A percentile compares a stretch with the other conserved stretches of the same genome.
These are phyloP conservation scores for Spongiforma sp. DNA, from an alignment of 1,284 basidiomycete genomes.

Conservation along the genomic window DNA sequence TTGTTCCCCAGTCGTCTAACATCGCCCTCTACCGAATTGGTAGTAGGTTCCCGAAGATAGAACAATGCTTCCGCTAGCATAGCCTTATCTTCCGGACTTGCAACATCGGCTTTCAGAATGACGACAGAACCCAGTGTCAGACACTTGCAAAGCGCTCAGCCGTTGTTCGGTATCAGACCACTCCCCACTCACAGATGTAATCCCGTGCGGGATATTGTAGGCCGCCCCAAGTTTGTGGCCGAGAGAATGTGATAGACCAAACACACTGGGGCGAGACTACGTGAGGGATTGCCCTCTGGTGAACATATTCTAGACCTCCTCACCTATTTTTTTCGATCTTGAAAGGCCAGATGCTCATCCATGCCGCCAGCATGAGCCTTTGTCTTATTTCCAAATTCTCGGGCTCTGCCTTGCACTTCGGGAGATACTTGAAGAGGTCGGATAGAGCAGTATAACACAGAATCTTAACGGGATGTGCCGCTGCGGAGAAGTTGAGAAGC, in stretches of 20 bases:
- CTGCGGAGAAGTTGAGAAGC: slow-evolving; percentile 64
- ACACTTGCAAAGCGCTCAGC: slow-evolving; percentile 65
- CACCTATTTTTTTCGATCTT: slow-evolving; percentile 60
- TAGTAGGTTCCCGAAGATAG: slow-evolving; percentile 61
- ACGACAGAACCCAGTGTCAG: slow-evolving; percentile 75
- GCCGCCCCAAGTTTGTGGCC: slow-evolving; percentile 79
- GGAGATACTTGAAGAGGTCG: slow-evolving; percentile 78
- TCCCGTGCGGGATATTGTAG: slow-evolving; percentile 82
- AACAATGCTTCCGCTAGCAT: slow-evolving; percentile 59
- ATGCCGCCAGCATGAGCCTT: slow-evolving; percentile 74
- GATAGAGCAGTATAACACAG: slow-evolving; percentile 67
- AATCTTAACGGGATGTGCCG: slow-evolving; percentile 67
- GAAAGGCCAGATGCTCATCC: slow-evolving; percentile 81
- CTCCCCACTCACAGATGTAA: slow-evolving; percentile 65
- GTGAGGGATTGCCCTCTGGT: neutral
- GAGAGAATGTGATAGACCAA: slow-evolving; percentile 77
- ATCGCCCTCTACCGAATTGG: slow-evolving; percentile 64
- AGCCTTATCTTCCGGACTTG: slow-evolving; percentile 62
- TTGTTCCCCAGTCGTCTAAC: slow-evolving; percentile 54
- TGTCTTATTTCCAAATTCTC: slow-evolving; percentile 64
- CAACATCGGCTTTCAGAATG: slow-evolving; percentile 58
- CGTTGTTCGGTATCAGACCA: neutral
- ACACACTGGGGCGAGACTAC: slow-evolving; percentile 45
- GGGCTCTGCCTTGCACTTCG: slow-evolving; percentile 65
- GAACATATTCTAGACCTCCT: slow-evolving; percentile 8